Percentiles rank a stretch among this genome's conserved stretches.
Conservation (phyloP, 169 alveolate species). For the Cryptosporidium sp. region DNA sequence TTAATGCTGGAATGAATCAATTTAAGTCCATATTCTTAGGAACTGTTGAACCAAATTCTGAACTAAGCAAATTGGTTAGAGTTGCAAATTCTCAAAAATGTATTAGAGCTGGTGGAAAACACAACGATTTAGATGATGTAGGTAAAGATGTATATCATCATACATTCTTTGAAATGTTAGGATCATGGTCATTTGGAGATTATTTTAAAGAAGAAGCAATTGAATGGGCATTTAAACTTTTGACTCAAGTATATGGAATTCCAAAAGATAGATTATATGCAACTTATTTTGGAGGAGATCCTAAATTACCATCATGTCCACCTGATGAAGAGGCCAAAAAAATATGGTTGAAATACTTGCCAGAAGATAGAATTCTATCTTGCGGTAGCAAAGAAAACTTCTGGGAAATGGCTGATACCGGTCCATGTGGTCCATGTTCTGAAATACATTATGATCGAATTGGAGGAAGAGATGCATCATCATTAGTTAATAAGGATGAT, state of each 20-base stretch:
- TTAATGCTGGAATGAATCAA: constrained; percentile 95
- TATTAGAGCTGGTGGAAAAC: constrained; percentile 94
- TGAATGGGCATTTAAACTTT: constrained; percentile 92
- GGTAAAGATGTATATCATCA: constrained; percentile 96
- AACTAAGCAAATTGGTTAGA: constrained; percentile 90
- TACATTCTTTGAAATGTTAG: constrained; percentile 96
- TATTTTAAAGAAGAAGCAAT: constrained; percentile 94
- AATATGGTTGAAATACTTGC: constrained; percentile 90
- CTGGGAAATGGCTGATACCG: constrained; percentile 98
- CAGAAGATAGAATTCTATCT: constrained; percentile 83
- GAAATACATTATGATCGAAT: constrained; percentile 93
- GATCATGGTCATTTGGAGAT: constrained; percentile 96
- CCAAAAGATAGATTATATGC: constrained; percentile 89
- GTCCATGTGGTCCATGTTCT: constrained; percentile 97
- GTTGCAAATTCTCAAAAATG: constrained; percentile 94
- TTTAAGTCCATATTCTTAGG: constrained; percentile 91
- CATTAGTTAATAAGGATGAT: constrained; percentile 92
- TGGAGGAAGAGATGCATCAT: constrained; percentile 92
- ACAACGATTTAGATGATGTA: constrained; percentile 93
- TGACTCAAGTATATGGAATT: constrained; percentile 89
- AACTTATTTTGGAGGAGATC: constrained; percentile 95
- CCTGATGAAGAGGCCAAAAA: constrained; percentile 89
- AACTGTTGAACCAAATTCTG: constrained; percentile 89
- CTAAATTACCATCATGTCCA: constrained; percentile 87
- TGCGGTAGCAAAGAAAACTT: constrained; percentile 92